These are phyloP conservation scores for Trypanosoma lewisi DNA, from an alignment of 208 protist genomes.

Conservation along the genomic window DNA sequence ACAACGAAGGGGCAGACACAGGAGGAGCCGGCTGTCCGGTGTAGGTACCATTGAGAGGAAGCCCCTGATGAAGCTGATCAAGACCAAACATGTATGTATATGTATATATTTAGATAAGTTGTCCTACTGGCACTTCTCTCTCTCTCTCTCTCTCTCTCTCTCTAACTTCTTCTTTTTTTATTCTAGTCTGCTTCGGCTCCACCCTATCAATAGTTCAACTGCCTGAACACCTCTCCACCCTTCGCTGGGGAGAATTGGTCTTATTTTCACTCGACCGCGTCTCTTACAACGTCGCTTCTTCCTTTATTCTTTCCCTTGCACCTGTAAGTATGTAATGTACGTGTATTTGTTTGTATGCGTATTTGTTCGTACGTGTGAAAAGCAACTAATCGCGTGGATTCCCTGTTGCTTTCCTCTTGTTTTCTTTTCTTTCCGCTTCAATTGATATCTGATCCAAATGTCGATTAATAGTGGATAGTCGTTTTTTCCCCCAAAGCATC, in stretches of 20 bases:
- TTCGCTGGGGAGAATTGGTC: too few species aligned
- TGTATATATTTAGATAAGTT: too few species aligned
- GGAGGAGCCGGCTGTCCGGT: too few species aligned
- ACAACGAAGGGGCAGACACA: background rate
- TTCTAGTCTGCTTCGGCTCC: too few species aligned
- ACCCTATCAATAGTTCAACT: too few species aligned
- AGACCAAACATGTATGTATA: slow-evolving; percentile 13
- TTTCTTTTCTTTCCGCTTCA: background rate
- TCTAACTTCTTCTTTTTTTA: too few species aligned
- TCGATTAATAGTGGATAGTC: too few species aligned
- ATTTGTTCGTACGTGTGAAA: background rate
- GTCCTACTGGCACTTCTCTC: too few species aligned
- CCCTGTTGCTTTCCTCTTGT: background rate
- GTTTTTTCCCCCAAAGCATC: background rate
- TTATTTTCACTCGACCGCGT: too few species aligned
- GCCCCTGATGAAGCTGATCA: background rate
- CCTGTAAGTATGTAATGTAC: slow-evolving; percentile 2
- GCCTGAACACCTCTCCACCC: too few species aligned
- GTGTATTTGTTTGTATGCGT: background rate
- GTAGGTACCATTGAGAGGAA: background rate
- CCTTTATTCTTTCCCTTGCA: too few species aligned
- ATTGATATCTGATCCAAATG: background rate
- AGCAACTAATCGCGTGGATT: background rate
- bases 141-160: too few species aligned
- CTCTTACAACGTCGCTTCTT: background rate